Base-by-base conservation (phyloP, 192 early-diverging fungal species). In the Coemansia sp. region DNA sequence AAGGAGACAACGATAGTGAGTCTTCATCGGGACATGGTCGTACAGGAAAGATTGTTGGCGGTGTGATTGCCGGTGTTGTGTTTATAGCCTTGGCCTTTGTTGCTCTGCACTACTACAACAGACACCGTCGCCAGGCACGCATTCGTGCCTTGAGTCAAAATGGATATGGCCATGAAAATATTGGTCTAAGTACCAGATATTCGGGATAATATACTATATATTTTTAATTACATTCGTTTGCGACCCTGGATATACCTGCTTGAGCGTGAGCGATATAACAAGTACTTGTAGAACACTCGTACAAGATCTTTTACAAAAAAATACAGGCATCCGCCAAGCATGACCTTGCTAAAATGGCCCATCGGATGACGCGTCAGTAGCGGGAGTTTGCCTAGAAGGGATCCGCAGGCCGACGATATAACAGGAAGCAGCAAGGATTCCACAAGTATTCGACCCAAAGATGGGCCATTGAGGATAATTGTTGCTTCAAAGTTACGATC, bases 351-450 rank as follows among this genome's bases (percentile, higher is more conserved):
- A 59, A 83, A 86, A 55, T 76, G 72, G 43, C 81, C 74, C 2
- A 83, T 76, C 17, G 78, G 67, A 17, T 19, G 30, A n/a, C 78
- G 64, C 15, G 69, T 67, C 21, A 73, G 61, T 19, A 82, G 78
- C 9, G 83, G 62, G 37, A 84, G 72, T 39, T 63, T 62, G 34
- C 73, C 72, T 15, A 86, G 44, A 22, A 78, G 67, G 41, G 81
- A 64, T 41, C 87, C 87, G 27, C 85, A 71, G 34, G 83, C 61
- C 1, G 84, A 82, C n/a, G 84, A 85, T 21, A 86, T 83, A 14
- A 76, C 80, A n/a, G 87, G 87, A 59, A 87, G 80, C 34, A 85
- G 59, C 17, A 89, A 62, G 17, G 86, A 84, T 44, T 86, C 84
- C 9, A 87, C 80, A 37, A 86, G 83, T 2, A 80, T 85, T 12